Base-by-base conservation (phyloP, 768 basidiomycete genomes). In the Macrolepiota fuliginosa region DNA sequence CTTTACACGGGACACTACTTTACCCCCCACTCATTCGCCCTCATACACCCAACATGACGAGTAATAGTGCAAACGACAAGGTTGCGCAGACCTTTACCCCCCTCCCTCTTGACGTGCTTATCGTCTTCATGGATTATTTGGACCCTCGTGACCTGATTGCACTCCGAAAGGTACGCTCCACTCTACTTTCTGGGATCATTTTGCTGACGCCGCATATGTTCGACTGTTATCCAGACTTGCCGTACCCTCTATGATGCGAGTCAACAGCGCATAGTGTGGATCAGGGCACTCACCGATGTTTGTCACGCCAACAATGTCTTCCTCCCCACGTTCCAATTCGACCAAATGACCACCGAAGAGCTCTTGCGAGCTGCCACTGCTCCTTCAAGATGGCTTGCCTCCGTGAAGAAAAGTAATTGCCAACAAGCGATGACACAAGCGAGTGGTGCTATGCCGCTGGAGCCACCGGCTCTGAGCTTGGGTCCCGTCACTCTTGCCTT, bases 231-330 rank as follows among this genome's bases (percentile, higher is more conserved):
- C 17, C 32, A 67, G 66, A 65, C 66, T n/a, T 65, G 64, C 39
- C 63, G 53, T 39, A 27, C 59, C 3, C 42, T 67, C 25, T 40
- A 62, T 6, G 17, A 19, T 11, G 54, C 57, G 17, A 67, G 64
- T 11, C 56, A 36, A 4, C 57, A 67, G 27, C 58, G 66, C 27
- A 65, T 47, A 11, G 67, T 70, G 6, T 70, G 69, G 69, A 39
- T 64, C 49, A 65, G 58, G 12, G 65, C 66, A 0, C 62, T 70
- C 17, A 62, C 62, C 19, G 56, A 63, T 17, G 46, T 67, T 7
- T 67, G 65, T 47, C 45, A 45, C 13, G 3, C 57, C 9, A 64
- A 70, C 37, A 19, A 63, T 40, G 32, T 67, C 7, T 70, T 67
- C 46, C 25, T 49, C 6, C 62, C 69, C 5, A 63, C 67, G 4